Evolutionary conservation across 139 green algal genomes (phyloP).

Genomic region (Picochlorum sp.): DNA sequence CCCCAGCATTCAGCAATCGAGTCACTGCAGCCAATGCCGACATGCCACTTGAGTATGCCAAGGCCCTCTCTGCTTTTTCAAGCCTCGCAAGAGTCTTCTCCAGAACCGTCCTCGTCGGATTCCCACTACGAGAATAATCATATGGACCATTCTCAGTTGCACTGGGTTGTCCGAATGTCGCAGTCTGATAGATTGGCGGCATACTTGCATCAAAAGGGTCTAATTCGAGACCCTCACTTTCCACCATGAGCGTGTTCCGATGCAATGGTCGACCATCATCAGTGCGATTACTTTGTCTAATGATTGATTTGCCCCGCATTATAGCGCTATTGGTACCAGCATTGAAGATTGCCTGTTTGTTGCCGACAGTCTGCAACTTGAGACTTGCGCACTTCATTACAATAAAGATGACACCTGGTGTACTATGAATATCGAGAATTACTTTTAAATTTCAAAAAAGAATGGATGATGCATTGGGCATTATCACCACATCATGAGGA

Average conservation of each 20-base stretch:
- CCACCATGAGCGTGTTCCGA: constrained; percentile 39
- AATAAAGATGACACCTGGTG: too few relatives aligned
- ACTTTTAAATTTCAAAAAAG: too few relatives aligned
- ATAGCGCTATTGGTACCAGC: not conserved
- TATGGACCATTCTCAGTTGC: constrained; percentile 77
- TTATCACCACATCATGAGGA: too few relatives aligned
- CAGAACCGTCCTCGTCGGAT: constrained; percentile 78
- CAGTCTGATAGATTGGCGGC: constrained; percentile 93
- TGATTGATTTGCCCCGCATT: not conserved
- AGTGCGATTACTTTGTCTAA: not conserved
- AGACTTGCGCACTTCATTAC: too few relatives aligned
- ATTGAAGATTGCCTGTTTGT: too few relatives aligned
- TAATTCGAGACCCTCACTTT: constrained; percentile 13
- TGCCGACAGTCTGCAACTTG: too few relatives aligned
- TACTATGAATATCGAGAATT: too few relatives aligned
- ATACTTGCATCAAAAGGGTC: constrained; percentile 77
- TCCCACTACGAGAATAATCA: constrained; percentile 95
- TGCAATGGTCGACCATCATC: not conserved
- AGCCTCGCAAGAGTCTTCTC: constrained; percentile 74
- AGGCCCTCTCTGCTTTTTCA: constrained; percentile 72
- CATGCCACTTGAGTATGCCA: constrained; percentile 95
- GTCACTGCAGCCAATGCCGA: constrained; percentile 63
- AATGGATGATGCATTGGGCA: too few relatives aligned
- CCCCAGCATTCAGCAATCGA: constrained; percentile 39
- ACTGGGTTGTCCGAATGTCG: constrained; percentile 69